Conservation (phyloP, 306 rosid genomes). For the Pueraria montana region DNA sequence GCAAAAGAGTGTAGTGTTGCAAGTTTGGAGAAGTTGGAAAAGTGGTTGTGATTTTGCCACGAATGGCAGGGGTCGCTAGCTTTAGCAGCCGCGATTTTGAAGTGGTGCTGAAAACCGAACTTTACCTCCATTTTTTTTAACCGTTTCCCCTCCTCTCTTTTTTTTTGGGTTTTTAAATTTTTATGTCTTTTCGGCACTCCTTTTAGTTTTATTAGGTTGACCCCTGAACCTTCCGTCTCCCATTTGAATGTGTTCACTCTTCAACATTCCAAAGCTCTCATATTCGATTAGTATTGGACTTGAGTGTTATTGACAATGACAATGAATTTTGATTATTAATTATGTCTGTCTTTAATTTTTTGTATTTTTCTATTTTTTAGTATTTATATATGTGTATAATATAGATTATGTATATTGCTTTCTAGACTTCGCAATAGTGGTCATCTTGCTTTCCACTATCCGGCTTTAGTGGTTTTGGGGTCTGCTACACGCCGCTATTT, state of each 20-base stretch:
- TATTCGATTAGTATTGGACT: not conserved
- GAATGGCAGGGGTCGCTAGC: not conserved
- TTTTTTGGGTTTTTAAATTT: not conserved
- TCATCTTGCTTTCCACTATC: not conserved
- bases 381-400: not conserved
- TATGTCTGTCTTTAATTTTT: not conserved
- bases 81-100: not conserved
- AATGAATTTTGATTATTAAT: not conserved
- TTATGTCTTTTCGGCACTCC: not conserved
- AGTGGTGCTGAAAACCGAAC: not conserved
- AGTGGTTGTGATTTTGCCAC: not conserved
- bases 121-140: not conserved
- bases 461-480: not conserved
- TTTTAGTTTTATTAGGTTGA: not conserved
- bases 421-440: not conserved
- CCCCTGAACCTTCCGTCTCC: not conserved
- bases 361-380: not conserved
- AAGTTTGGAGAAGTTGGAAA: not conserved
- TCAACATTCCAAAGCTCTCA: not conserved
- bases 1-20: not conserved
- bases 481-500: not conserved
- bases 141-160: not conserved
- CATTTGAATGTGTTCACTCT: slow-evolving; percentile 1
- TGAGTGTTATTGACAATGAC: not conserved
- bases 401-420: not conserved